Base-by-base conservation (phyloP, 805 yeast species). In the Saturnispora bothae region DNA sequence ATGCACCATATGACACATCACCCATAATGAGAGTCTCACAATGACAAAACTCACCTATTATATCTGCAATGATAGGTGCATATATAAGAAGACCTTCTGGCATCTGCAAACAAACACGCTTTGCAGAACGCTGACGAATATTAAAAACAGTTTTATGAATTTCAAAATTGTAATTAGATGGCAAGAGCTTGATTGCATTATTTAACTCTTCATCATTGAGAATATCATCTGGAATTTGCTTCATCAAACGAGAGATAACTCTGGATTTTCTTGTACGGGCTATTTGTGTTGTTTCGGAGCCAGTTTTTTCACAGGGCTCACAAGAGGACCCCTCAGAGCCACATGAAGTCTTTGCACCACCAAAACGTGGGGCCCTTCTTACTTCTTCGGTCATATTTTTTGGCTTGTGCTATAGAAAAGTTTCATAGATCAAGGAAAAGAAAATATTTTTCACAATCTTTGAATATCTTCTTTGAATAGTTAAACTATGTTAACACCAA, bases 1-100 rank as follows among this genome's bases (percentile, higher is more conserved):
- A 92, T 0, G 98, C 98, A 31, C 98, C 98, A 53, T 92, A 92
- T 0, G 96, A 84, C 0, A 92, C 98, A 57, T 92, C 98, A 2
- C 98, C 98, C 98, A 92, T 92, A 3, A 89, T 92, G 1, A 92
- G 66, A 0, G 88, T 83, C 52, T 88, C 95, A 38, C 81, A 85
- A 3, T 64, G 60, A 56, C 96, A 88, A 49, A 92, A 89, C 57
- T 88, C 95, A 52, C 85, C 95, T 26, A 92, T 56, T 18, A 92
- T 89, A 59, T 92, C 98, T 4, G 95, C 71, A n/a, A 92, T 74
- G 28, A 92, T 71, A 43, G 94, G 68, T 0, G 96, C 78, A 54
- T 88, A 92, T 1, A 92, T 83, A 35, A 92, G 63, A 22, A 92
- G 61, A 1, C 98, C 98, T 59, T 92, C 98, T 2, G 98, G 98